phyloP scores from a whole-genome alignment of 768 basidiomycete genomes.

The Suillus cothurnatus region DNA sequence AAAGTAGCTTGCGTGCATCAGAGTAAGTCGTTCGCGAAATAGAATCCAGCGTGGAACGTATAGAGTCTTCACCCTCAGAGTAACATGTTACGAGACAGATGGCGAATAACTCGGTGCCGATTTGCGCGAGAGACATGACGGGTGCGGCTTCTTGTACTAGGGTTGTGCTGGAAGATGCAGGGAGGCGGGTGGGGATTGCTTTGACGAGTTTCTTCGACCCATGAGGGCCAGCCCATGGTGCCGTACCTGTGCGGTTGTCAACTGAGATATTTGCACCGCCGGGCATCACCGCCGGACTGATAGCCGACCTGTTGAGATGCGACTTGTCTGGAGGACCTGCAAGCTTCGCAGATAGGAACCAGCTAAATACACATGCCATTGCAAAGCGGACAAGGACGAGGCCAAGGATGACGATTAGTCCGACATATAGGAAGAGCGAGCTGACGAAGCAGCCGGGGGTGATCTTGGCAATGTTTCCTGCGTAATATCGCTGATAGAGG shows the following conservation, averaged over 20 bases:
- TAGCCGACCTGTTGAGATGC: slow-evolving; percentile 78
- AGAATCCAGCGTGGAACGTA: slow-evolving; percentile 90
- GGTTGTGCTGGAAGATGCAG: slow-evolving; percentile 57
- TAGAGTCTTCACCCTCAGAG: slow-evolving; percentile 92
- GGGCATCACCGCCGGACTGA: slow-evolving; percentile 95
- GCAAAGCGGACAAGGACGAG: slow-evolving; percentile 90
- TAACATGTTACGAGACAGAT: slow-evolving; percentile 98
- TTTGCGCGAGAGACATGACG: slow-evolving; percentile 80
- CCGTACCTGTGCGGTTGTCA: slow-evolving; percentile 88
- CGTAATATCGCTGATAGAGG: slow-evolving; percentile 82
- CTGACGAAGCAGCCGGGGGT: slow-evolving; percentile 96
- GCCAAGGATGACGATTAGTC: slow-evolving; percentile 87
- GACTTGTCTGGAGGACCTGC: slow-evolving; percentile 74
- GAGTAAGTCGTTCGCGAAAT: slow-evolving; percentile 91
- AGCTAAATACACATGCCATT: slow-evolving; percentile 97
- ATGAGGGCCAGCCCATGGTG: slow-evolving; percentile 82
- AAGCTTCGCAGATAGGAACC: slow-evolving; percentile 87
- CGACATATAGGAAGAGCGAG: slow-evolving; percentile 84
- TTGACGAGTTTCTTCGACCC: slow-evolving; percentile 56
- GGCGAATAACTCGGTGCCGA: slow-evolving; percentile 93
- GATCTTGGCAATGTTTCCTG: slow-evolving; percentile 96
- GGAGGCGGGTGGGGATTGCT: slow-evolving; percentile 47
- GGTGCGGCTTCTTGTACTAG: slow-evolving; percentile 48
- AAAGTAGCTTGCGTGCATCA: slow-evolving; percentile 88
- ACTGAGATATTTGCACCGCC: slow-evolving; percentile 95